Evolutionary conservation across 2,329 filamentous ascomycete genomes (phyloP).

Genomic region (Alternaria dauci): DNA sequence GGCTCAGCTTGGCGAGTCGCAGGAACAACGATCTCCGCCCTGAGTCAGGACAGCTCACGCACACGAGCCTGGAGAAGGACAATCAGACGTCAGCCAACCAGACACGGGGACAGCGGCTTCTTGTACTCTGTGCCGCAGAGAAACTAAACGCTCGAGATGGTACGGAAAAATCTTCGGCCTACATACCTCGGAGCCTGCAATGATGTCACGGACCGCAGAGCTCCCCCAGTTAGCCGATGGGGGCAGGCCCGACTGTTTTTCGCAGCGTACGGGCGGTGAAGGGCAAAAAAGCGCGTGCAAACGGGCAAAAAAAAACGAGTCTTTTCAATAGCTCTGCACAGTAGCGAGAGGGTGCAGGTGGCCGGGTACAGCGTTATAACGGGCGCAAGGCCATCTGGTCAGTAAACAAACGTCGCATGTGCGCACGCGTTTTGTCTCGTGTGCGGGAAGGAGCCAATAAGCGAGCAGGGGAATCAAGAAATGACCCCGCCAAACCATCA

Average conservation of each 20-base stretch:
- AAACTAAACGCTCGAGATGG: conserved; percentile 6
- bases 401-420: conserved; percentile 33
- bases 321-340: not conserved
- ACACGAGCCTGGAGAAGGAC: conserved; percentile 9
- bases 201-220: conserved; percentile 41
- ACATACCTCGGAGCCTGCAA: conserved; percentile 37
- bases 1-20: conserved; percentile 24
- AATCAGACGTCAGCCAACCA: conserved; percentile 14
- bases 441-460: conserved; percentile 27
- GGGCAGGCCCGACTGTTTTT: conserved; percentile 19
- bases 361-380: not conserved
- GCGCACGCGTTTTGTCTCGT: conserved; percentile 36
- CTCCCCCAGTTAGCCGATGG: conserved; percentile 25
- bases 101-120: conserved; percentile 5
- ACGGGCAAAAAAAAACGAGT: not conserved
- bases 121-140: conserved; percentile 2
- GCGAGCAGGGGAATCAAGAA: conserved; percentile 19
- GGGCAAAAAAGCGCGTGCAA: conserved; percentile 9
- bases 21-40: conserved; percentile 31
- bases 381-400: conserved; percentile 1
- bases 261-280: conserved; percentile 10
- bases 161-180: conserved; percentile 23
- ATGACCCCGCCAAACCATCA: conserved; percentile 23
- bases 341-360: not conserved
- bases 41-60: conserved; percentile 18